Evolutionary conservation across 345 rosid species (phyloP).

Genomic region (Mangifera indica): DNA sequence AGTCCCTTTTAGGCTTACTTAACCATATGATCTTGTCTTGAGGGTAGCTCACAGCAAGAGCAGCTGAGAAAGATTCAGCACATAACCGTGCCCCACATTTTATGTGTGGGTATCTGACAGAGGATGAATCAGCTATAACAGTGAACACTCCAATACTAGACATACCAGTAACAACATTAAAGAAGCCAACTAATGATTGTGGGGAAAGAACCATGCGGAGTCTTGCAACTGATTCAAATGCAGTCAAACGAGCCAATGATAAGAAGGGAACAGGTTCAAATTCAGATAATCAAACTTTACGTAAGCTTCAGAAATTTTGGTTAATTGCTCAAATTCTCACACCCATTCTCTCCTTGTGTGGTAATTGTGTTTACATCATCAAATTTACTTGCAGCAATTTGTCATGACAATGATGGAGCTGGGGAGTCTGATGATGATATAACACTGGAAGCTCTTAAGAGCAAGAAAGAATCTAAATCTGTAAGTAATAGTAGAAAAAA

Average conservation of each 20-base stretch:
- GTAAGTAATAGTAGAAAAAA: conserved; percentile 21
- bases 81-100: conserved; percentile 75
- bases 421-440: conserved; percentile 45
- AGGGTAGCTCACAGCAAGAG: conserved; percentile 58
- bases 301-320: conserved; percentile 22
- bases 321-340: neutral
- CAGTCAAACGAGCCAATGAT: conserved; percentile 17
- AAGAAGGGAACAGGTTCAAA: conserved; percentile 19
- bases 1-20: neutral
- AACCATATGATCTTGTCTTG: conserved; percentile 18
- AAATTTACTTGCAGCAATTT: conserved; percentile 44
- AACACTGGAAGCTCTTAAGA: conserved; percentile 25
- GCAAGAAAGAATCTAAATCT: conserved; percentile 32
- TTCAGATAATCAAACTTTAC: conserved; percentile 31
- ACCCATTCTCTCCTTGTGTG: neutral
- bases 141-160: conserved; percentile 46
- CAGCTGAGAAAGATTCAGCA: conserved; percentile 64
- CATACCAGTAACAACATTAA: conserved; percentile 40
- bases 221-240: conserved; percentile 38
- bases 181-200: conserved; percentile 42
- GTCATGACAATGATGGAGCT: conserved; percentile 39
- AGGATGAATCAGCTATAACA: conserved; percentile 47
- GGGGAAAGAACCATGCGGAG: conserved; percentile 41
- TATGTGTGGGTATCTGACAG: conserved; percentile 54
- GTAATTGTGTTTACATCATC: conserved; percentile 6